Base-by-base conservation (phyloP, 805 yeast genomes). In the Jamesozyma gamospora region DNA sequence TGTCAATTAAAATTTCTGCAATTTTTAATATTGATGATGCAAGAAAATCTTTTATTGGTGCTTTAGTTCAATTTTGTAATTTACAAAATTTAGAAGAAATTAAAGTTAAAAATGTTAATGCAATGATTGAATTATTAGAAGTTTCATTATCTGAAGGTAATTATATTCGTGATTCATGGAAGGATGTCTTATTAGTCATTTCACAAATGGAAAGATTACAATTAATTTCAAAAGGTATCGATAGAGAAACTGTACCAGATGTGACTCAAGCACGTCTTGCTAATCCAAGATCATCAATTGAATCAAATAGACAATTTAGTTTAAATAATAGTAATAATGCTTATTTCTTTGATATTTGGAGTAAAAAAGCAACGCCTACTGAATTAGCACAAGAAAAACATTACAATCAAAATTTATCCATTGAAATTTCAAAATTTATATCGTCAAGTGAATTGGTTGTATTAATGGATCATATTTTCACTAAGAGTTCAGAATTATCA, bases 161-260 rank as follows among this genome's bases (percentile, higher is more conserved):
- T 43, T 66, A 66, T 42, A 66, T 92, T 48, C 72, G 72, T 37
- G 69, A 70, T 4, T 79, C 95, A 1, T 92, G 99, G 99, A 75
- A 72, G 44, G 90, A 82, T 49, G 71, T 92, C 19, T 69, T 92
- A 48, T 71, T 81, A 2, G 77, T 87, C 2, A 77, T 88, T 37
- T 86, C 96, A 1, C 96, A 90, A 62, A 74, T 92, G 35, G 98
- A 94, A 60, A 72, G 97, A 56, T 66, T 87, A 41, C 95, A 87
- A 60, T 66, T 92, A 37, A 77, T 88, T 37, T 83, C 95, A 0
- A 79, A 83, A 49, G 97, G 96, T 39, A 74, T 85, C 39, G 85
- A 84, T 44, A 85, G 90, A 19, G 81, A 77, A 26, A 70, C 79
- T 2, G 76, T 90, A 44, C 96, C 97, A 1, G 96, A 87, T 64